Conservation (phyloP, 2,329 filamentous ascomycete species). For the Sporothrix inflata region DNA sequence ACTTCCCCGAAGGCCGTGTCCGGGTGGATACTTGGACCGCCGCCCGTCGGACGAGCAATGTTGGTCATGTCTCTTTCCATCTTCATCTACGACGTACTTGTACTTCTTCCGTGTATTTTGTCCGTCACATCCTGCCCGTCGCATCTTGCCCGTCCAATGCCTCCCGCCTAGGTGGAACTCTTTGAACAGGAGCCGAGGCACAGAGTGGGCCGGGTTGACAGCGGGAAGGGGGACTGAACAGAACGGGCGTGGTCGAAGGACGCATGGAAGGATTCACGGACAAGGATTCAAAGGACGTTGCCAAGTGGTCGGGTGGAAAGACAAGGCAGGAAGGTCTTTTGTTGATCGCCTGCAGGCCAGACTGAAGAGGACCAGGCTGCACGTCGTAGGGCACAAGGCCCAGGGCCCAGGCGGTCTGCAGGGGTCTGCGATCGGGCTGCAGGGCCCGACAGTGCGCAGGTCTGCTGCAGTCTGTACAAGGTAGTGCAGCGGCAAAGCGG, state of each 20-base stretch:
- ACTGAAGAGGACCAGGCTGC: too few relatives aligned
- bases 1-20: not conserved
- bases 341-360: not conserved
- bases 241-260: not conserved
- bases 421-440: not conserved
- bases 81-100: too few relatives aligned
- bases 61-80: too few relatives aligned
- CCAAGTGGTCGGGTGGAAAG: constrained; percentile 2
- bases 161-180: too few relatives aligned
- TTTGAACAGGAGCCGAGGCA: constrained; percentile 1
- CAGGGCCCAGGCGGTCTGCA: not conserved
- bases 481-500: not conserved
- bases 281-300: not conserved
- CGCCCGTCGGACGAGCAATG: not conserved
- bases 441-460: not conserved
- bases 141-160: too few relatives aligned
- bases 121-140: too few relatives aligned
- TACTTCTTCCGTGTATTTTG: too few relatives aligned
- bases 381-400: too few relatives aligned
- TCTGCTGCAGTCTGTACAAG: not conserved
- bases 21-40: not conserved
- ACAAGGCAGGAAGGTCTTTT: too few relatives aligned
- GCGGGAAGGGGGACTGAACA: not conserved
- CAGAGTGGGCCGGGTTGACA: not conserved
- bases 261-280: not conserved